Percentiles rank a stretch among this genome's conserved stretches.
phyloP scores from a whole-genome alignment of 2,329 filamentous ascomycete genomes.

The Alternaria sp. region DNA sequence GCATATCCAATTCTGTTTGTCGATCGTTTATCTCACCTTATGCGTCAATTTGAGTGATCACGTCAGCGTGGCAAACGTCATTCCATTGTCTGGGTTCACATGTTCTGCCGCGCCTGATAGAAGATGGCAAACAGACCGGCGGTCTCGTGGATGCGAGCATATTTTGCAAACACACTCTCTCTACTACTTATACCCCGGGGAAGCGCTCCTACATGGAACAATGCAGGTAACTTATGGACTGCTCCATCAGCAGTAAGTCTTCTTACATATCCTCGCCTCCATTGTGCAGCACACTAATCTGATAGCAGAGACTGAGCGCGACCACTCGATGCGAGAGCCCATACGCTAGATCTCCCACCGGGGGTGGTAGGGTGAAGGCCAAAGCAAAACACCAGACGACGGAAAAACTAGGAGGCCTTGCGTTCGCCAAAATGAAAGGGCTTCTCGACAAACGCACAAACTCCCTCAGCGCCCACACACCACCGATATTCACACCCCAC shows the following conservation, averaged over 20 bases:
- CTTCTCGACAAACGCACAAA: neutral
- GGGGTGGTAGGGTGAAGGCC: neutral
- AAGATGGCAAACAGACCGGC: neutral
- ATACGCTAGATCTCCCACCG: neutral
- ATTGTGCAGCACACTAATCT: neutral
- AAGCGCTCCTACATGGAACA: neutral
- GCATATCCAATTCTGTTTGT: neutral
- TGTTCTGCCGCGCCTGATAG: neutral
- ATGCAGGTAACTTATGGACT: neutral
- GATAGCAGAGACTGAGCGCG: neutral
- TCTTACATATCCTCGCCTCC: neutral
- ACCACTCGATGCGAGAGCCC: neutral
- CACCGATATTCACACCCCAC: neutral
- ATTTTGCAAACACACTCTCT: neutral
- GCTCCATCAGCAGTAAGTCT: neutral
- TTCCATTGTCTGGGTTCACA: neutral
- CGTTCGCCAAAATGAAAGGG: neutral
- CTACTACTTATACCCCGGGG: neutral
- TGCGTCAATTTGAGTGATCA: neutral
- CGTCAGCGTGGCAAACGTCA: neutral
- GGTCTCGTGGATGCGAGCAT: neutral
- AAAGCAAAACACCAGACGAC: neutral
- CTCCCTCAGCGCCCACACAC: neutral
- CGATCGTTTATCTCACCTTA: neutral
- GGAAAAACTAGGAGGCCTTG: neutral